phyloP scores from a whole-genome alignment of 2,329 filamentous ascomycete genomes.

The Microsporum ferrugineum region DNA sequence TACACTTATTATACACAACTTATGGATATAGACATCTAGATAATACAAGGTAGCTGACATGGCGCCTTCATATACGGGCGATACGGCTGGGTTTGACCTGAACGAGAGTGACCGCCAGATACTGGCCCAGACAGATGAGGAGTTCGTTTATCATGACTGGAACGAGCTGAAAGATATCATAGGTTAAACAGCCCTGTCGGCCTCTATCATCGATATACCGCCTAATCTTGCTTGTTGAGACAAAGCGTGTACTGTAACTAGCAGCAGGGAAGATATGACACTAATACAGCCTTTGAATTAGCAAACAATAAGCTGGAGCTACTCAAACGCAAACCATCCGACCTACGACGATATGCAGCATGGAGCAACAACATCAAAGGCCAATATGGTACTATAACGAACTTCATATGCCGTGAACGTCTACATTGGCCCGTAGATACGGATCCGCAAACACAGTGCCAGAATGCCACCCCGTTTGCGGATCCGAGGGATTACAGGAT shows the following conservation, averaged over 20 bases:
- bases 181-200: slow-evolving; percentile 26
- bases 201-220: background rate
- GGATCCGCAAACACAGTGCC: slow-evolving; percentile 16
- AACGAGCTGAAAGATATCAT: slow-evolving; percentile 42
- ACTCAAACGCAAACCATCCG: slow-evolving; percentile 48
- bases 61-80: background rate
- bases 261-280: background rate
- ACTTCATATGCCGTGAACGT: slow-evolving; percentile 46
- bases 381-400: slow-evolving; percentile 45
- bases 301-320: slow-evolving; percentile 43
- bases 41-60: background rate
- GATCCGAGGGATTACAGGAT: slow-evolving; percentile 45
- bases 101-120: slow-evolving; percentile 40
- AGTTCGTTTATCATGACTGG: slow-evolving; percentile 44
- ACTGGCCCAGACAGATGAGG: slow-evolving; percentile 41
- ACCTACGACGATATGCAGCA: slow-evolving; percentile 47
- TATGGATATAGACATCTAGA: background rate
- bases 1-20: background rate
- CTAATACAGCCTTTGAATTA: slow-evolving; percentile 15
- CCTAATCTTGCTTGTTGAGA: background rate
- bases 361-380: slow-evolving; percentile 46
- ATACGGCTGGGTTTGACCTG: slow-evolving; percentile 34
- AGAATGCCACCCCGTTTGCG: slow-evolving; percentile 42
- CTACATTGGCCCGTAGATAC: slow-evolving; percentile 40
- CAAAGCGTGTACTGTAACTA: background rate